A percentile compares a stretch with the other conserved stretches of the same genome.
Conservation (phyloP, 1,284 basidiomycete genomes). For the Volvariella volvacea region DNA sequence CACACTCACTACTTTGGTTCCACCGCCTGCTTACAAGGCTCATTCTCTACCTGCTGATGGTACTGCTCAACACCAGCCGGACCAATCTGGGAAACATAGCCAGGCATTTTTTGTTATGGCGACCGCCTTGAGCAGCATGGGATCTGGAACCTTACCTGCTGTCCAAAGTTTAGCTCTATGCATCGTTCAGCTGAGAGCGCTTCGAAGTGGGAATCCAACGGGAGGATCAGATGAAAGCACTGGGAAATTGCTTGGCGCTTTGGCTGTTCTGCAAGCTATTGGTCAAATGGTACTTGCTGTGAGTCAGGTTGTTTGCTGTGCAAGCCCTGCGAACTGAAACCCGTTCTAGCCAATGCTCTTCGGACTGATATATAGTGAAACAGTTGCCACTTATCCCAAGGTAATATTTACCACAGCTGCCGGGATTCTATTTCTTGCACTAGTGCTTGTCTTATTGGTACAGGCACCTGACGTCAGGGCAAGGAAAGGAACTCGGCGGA, state of each 20-base stretch:
- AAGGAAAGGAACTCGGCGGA: conserved; percentile 14
- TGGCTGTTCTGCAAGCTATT: conserved; percentile 58
- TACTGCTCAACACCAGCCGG: not conserved
- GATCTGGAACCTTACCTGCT: conserved; percentile 57
- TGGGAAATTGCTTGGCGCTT: conserved; percentile 60
- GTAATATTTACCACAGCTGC: conserved; percentile 59
- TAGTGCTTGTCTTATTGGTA: conserved; percentile 45
- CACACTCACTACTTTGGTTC: conserved; percentile 44
- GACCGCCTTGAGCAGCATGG: conserved; percentile 51
- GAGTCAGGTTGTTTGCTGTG: conserved; percentile 20
- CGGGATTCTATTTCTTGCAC: conserved; percentile 38
- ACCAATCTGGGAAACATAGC: conserved; percentile 12
- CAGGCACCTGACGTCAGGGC: conserved; percentile 27
- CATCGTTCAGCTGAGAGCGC: conserved; percentile 49
- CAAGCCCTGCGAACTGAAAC: conserved; percentile 4
- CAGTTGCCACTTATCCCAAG: conserved; percentile 60
- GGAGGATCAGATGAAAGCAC: conserved; percentile 15
- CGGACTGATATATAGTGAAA: conserved; percentile 58
- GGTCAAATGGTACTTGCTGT: conserved; percentile 67
- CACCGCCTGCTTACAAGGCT: conserved; percentile 31
- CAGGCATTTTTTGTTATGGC: conserved; percentile 51
- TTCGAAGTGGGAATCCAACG: conserved; percentile 17
- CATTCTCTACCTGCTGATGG: too few relatives aligned
- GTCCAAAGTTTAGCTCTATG: conserved; percentile 66
- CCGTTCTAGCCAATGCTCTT: conserved; percentile 57